Conservation (phyloP, 306 rosid genomes). For the Astragalus glycyphyllos region DNA sequence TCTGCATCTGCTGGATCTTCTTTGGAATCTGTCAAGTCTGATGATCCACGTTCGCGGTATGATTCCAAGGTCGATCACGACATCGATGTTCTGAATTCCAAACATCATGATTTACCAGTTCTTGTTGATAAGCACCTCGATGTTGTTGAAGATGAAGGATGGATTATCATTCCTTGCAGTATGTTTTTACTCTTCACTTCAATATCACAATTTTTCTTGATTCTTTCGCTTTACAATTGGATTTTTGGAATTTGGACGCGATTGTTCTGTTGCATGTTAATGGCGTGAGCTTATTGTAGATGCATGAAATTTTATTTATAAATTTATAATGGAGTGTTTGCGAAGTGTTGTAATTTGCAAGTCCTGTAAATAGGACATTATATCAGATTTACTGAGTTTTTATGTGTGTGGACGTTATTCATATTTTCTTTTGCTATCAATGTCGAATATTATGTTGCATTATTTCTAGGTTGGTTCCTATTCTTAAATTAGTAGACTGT, state of each 20-base stretch:
- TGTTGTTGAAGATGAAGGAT: slow-evolving; percentile 87
- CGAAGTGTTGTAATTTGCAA: slow-evolving; percentile 9
- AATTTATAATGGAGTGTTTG: slow-evolving; percentile 9
- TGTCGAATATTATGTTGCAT: slow-evolving; percentile 16
- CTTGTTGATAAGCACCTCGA: slow-evolving; percentile 64
- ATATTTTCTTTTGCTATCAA: slow-evolving; percentile 1
- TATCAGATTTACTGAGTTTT: neutral
- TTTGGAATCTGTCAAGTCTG: slow-evolving; percentile 58
- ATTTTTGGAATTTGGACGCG: neutral
- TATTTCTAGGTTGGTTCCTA: slow-evolving; percentile 1
- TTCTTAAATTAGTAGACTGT: slow-evolving; percentile 7
- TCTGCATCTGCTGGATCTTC: slow-evolving; percentile 55
- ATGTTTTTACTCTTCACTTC: slow-evolving; percentile 42
- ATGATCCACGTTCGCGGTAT: slow-evolving; percentile 55
- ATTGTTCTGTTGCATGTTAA: slow-evolving; percentile 22
- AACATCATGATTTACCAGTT: slow-evolving; percentile 43
- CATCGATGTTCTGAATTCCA: slow-evolving; percentile 42
- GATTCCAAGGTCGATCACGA: slow-evolving; percentile 45
- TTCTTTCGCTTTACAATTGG: neutral
- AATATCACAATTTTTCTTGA: neutral
- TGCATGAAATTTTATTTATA: slow-evolving; percentile 5
- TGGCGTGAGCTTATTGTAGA: neutral
- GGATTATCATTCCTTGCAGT: slow-evolving; percentile 82
- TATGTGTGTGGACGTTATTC: slow-evolving; percentile 7
- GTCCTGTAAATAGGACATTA: neutral